A percentile compares a stretch with the other conserved stretches of the same genome.
Conservation (phyloP, 371 early-diverging fungal genomes). For the Fennellomyces sp. region DNA sequence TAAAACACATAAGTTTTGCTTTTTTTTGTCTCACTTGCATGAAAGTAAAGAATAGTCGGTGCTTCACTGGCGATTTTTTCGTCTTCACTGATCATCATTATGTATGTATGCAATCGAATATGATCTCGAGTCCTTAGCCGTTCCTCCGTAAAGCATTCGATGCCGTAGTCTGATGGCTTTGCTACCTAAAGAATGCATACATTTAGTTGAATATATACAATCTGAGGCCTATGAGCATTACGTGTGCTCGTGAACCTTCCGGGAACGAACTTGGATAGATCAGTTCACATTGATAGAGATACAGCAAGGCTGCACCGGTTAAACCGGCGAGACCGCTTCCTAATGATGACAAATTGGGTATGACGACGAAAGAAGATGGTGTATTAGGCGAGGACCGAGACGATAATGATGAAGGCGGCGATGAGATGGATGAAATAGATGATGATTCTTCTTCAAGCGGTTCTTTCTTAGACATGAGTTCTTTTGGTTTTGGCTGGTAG, state of each 20-base stretch:
- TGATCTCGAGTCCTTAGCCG: slow-evolving; percentile 80
- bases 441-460: neutral
- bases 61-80: slow-evolving; percentile 58
- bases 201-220: neutral
- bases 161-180: slow-evolving; percentile 72
- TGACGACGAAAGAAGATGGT: slow-evolving; percentile 16
- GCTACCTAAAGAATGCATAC: slow-evolving; percentile 53
- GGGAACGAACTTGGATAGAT: slow-evolving; percentile 51
- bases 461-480: neutral
- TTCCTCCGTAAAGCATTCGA: slow-evolving; percentile 72
- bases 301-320: slow-evolving; percentile 29
- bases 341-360: slow-evolving; percentile 15
- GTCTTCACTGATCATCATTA: slow-evolving; percentile 64
- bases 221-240: slow-evolving; percentile 10
- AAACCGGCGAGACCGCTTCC: slow-evolving; percentile 15
- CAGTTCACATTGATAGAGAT: slow-evolving; percentile 47
- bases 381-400: slow-evolving; percentile 5
- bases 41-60: slow-evolving; percentile 84
- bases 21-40: slow-evolving; percentile 53
- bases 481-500: too few relatives aligned
- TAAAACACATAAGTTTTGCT: neutral
- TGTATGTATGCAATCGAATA: slow-evolving; percentile 76
- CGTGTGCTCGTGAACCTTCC: slow-evolving; percentile 41
- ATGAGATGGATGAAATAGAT: neutral
- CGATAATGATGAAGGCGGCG: neutral